phyloP scores from a whole-genome alignment of 129 eudicot species.

The Apium graveolens region DNA sequence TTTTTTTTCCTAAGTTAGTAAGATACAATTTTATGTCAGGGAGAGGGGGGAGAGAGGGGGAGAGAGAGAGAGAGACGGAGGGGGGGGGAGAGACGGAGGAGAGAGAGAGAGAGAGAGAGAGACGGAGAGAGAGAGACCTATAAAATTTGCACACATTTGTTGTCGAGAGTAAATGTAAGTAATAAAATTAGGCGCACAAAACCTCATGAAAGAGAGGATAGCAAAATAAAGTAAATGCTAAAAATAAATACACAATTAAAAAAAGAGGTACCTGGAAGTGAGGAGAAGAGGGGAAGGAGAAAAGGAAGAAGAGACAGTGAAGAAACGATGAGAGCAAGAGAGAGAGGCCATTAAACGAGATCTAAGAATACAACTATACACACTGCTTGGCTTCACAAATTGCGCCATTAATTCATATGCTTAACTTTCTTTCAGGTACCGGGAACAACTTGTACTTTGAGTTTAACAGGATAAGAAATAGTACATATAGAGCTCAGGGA shows the following conservation, averaged over 20 bases:
- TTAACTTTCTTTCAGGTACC: neutral
- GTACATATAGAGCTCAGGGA: no score
- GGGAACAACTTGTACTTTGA: neutral
- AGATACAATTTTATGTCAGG: no score
- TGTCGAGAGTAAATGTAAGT: no score
- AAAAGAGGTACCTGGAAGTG: conserved; percentile 25
- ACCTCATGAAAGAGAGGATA: no score
- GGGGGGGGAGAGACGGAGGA: no score
- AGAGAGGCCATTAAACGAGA: conserved; percentile 14
- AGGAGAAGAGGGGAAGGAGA: conserved; percentile 15
- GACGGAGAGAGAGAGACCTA: no score
- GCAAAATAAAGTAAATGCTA: neutral
- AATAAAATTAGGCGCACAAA: no score
- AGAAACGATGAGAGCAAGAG: conserved; percentile 17
- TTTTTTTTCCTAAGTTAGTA: no score
- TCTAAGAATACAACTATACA: neutral
- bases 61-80: no score
- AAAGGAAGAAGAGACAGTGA: neutral
- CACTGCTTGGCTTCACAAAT: conserved; percentile 9
- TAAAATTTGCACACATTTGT: no score
- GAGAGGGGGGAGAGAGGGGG: no score
- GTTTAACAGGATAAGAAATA: neutral
- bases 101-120: no score
- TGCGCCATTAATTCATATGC: conserved; percentile 21
- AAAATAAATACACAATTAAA: neutral